A percentile compares a stretch with the other conserved stretches of the same genome.
Conservation (phyloP, 2,329 filamentous ascomycete genomes). For the Penicillium polonicum region DNA sequence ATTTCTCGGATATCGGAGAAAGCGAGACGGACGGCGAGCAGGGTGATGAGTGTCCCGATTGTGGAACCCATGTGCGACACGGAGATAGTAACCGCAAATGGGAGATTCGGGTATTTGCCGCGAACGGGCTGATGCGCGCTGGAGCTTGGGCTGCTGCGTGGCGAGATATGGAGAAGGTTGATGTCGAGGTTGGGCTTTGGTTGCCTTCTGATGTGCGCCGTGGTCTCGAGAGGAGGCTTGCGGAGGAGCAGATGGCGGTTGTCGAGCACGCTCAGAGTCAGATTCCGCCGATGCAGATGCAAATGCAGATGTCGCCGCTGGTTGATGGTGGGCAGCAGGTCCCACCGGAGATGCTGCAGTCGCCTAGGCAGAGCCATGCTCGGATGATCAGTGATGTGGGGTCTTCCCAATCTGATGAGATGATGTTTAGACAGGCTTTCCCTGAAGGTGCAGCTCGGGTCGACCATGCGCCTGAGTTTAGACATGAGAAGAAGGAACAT, state of each 20-base stretch:
- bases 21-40: slow-evolving; percentile 40
- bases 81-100: slow-evolving; percentile 53
- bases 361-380: slow-evolving; percentile 11
- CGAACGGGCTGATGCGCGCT: slow-evolving; percentile 88
- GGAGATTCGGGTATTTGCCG: slow-evolving; percentile 83
- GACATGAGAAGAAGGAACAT: slow-evolving; percentile 11
- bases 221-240: slow-evolving; percentile 47
- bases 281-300: slow-evolving; percentile 10
- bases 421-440: not conserved
- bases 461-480: slow-evolving; percentile 6
- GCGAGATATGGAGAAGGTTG: slow-evolving; percentile 98
- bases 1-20: slow-evolving; percentile 31
- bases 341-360: slow-evolving; percentile 1
- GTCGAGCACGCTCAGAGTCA: slow-evolving; percentile 14
- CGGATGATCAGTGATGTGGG: slow-evolving; percentile 12
- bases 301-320: not conserved
- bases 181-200: slow-evolving; percentile 82
- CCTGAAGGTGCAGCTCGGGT: slow-evolving; percentile 13
- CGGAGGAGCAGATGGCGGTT: slow-evolving; percentile 41
- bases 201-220: slow-evolving; percentile 54
- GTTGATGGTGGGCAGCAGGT: not conserved
- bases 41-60: slow-evolving; percentile 51
- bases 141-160: slow-evolving; percentile 92
- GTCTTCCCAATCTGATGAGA: slow-evolving; percentile 6
- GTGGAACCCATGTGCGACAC: slow-evolving; percentile 49